These are phyloP conservation scores for Gelatoporia subvermispora DNA, from an alignment of 768 basidiomycete genomes.

Conservation along the genomic window DNA sequence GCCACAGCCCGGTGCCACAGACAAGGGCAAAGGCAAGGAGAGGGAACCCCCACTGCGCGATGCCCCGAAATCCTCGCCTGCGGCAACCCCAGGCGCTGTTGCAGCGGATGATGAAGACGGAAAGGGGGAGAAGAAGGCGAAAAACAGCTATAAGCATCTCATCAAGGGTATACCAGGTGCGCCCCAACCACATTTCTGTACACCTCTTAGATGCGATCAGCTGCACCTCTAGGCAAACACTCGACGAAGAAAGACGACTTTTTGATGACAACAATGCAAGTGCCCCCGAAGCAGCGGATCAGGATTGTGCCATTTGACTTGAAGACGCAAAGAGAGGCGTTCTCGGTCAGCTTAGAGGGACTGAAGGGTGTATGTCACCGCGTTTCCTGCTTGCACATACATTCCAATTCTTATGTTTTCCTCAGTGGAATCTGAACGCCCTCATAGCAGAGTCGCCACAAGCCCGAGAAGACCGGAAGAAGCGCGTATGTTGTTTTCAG, in stretches of 20 bases:
- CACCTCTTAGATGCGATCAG: conserved; percentile 2
- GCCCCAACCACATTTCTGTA: conserved; percentile 20
- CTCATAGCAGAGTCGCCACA: conserved; percentile 66
- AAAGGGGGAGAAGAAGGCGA: conserved; percentile 63
- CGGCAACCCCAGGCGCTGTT: conserved; percentile 33
- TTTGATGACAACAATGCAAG: conserved; percentile 57
- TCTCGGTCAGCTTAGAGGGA: conserved; percentile 67
- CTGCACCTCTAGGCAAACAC: conserved; percentile 59
- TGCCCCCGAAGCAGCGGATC: conserved; percentile 67
- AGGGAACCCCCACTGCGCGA: conserved; percentile 17
- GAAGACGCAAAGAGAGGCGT: conserved; percentile 67
- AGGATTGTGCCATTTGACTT: conserved; percentile 58
- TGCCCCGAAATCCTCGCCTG: conserved; percentile 13
- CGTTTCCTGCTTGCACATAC: conserved; percentile 12
- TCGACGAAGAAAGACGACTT: conserved; percentile 78
- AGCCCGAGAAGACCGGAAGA: conserved; percentile 73
- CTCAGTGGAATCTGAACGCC: conserved; percentile 62
- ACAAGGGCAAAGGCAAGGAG: conserved; percentile 28
- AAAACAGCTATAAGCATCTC: conserved; percentile 72
- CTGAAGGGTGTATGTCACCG: conserved; percentile 58
- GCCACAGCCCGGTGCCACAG: conserved; percentile 15
- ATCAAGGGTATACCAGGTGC: conserved; percentile 71
- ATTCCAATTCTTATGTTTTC: conserved; percentile 3
- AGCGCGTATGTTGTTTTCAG: conserved; percentile 47
- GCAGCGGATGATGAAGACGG: conserved; percentile 53